Percentiles rank a stretch among this genome's conserved stretches.
Conservation (phyloP, 305 asterid genomes). For the Fraxinus xanthoxyloides region DNA sequence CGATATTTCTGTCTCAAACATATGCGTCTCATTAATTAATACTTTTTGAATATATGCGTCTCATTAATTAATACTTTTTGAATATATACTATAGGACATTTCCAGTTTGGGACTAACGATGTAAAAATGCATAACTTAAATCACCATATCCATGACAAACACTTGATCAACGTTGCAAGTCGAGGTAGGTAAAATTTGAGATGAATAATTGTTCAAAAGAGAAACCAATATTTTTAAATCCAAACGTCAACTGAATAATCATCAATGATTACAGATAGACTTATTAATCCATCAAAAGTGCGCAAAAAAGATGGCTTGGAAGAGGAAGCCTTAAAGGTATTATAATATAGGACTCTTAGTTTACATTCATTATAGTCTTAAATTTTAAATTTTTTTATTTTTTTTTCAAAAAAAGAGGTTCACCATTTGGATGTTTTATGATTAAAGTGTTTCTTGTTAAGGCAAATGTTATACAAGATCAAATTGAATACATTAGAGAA, state of each 20-base stretch:
- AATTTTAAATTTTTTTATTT: background rate
- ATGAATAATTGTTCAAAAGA: background rate
- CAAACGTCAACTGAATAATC: background rate
- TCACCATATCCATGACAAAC: background rate
- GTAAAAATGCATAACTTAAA: background rate
- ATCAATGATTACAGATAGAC: background rate
- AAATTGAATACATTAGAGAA: conserved; percentile 10
- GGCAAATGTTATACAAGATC: background rate
- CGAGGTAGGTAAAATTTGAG: background rate
- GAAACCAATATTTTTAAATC: background rate
- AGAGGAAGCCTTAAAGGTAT: background rate
- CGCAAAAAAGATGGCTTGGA: background rate
- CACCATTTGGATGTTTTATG: background rate
- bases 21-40: no score
- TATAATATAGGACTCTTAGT: background rate
- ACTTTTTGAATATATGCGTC: no score
- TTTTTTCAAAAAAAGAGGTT: background rate
- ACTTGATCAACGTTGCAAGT: background rate
- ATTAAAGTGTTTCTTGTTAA: background rate
- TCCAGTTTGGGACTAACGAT: background rate
- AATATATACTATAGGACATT: background rate
- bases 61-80: no score
- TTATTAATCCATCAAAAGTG: no score
- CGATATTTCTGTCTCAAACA: no score
- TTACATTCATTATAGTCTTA: background rate